Percentiles rank a stretch among this genome's conserved stretches.
These are phyloP conservation scores for Earliella scabrosa DNA, from an alignment of 1,284 basidiomycete species.

Conservation along the genomic window DNA sequence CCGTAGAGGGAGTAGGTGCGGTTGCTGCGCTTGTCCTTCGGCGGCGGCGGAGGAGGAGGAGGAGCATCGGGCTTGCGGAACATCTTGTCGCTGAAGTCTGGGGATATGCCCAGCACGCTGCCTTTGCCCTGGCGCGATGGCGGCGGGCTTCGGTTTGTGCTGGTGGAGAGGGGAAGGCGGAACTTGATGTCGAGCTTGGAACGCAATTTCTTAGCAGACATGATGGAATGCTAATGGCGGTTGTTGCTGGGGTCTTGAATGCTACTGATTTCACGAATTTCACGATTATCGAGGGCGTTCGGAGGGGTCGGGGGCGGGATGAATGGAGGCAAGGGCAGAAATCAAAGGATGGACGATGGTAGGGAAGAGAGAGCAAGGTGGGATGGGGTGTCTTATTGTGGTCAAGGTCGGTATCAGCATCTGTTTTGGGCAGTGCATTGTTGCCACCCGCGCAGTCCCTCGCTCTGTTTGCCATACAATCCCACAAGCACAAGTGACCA, in stretches of 20 bases:
- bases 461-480: slow-evolving; percentile 1
- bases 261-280: no score
- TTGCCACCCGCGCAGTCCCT: slow-evolving; percentile 4
- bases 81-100: slow-evolving; percentile 22
- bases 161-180: slow-evolving; percentile 14
- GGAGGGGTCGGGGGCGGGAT: slow-evolving; percentile 3
- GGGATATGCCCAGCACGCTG: slow-evolving; percentile 3
- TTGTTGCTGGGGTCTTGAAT: not conserved
- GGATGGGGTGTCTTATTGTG: not conserved
- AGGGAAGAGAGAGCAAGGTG: slow-evolving; percentile 2
- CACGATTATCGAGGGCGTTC: no score
- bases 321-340: slow-evolving; percentile 1
- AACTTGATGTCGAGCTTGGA: slow-evolving; percentile 28
- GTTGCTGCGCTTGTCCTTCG: slow-evolving; percentile 18
- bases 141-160: not conserved
- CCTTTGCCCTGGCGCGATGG: not conserved
- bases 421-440: slow-evolving; percentile 8
- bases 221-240: slow-evolving; percentile 4
- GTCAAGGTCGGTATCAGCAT: not conserved
- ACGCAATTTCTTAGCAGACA: slow-evolving; percentile 27
- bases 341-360: not conserved
- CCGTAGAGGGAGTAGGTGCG: slow-evolving; percentile 7
- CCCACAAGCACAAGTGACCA: not conserved
- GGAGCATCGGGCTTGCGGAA: slow-evolving; percentile 5
- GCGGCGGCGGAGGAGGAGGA: slow-evolving; percentile 25